phyloP scores from a whole-genome alignment of 495 filamentous ascomycete species.

The Sphaerosporella brunnea region DNA sequence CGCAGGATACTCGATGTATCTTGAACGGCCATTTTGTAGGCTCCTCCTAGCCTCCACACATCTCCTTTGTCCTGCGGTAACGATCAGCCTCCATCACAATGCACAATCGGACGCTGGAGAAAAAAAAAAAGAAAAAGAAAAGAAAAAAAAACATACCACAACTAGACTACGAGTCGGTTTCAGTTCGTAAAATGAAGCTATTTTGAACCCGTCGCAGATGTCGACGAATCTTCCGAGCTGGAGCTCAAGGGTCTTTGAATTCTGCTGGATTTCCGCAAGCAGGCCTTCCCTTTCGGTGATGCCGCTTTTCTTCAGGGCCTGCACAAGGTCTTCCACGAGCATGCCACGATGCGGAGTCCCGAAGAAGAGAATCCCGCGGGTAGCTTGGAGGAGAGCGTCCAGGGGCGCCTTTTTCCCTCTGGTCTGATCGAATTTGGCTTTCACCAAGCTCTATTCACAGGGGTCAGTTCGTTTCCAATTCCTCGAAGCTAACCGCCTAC shows the following conservation, averaged over 20 bases:
- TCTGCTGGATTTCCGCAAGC: not conserved
- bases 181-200: slow-evolving; percentile 3
- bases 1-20: not conserved
- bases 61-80: not conserved
- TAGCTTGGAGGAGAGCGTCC: not conserved
- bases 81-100: not conserved
- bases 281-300: not conserved
- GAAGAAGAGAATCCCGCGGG: slow-evolving; percentile 7
- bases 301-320: not conserved
- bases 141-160: not conserved
- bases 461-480: too few species aligned
- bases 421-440: slow-evolving; percentile 6
- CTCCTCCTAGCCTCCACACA: not conserved
- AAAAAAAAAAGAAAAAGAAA: too few species aligned
- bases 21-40: not conserved
- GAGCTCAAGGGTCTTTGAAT: not conserved
- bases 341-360: slow-evolving; percentile 5
- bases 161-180: not conserved
- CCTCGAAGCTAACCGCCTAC: too few species aligned
- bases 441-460: slow-evolving; percentile 5
- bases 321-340: slow-evolving; percentile 2
- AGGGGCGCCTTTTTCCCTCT: not conserved
- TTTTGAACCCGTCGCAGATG: not conserved
- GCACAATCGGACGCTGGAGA: too few species aligned
- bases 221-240: slow-evolving; percentile 3